Evolutionary conservation across 2,329 filamentous ascomycete genomes (phyloP).

Genomic region (Penicillium olsonii): DNA sequence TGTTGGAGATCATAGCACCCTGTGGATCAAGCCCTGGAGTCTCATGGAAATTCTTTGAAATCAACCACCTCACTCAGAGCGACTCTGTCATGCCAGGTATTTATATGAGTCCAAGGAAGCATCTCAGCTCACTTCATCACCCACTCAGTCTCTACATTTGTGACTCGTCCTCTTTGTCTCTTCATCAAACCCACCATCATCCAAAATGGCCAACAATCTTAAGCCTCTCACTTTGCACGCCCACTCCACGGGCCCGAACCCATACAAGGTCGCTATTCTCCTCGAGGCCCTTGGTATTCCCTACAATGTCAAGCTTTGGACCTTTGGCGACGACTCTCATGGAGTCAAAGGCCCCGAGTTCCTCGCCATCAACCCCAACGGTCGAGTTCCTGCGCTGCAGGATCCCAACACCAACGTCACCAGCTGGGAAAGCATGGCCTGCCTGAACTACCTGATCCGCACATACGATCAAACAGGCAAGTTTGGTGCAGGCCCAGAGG

Average conservation of each 20-base stretch:
- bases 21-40: too few relatives aligned
- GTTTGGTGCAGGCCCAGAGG: conserved; percentile 35
- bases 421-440: conserved; percentile 49
- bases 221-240: conserved; percentile 24
- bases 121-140: too few relatives aligned
- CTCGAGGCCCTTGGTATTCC: conserved; percentile 36
- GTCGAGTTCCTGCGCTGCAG: conserved; percentile 37
- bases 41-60: too few relatives aligned
- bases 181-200: too few relatives aligned
- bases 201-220: too few relatives aligned
- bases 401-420: conserved; percentile 42
- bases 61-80: too few relatives aligned
- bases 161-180: too few relatives aligned
- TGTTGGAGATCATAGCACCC: too few relatives aligned
- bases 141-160: too few relatives aligned
- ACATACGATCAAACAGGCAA: conserved; percentile 47
- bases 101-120: too few relatives aligned
- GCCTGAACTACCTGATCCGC: conserved; percentile 48
- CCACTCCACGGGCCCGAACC: conserved; percentile 29
- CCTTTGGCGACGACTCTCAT: conserved; percentile 26
- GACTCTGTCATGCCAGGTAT: too few relatives aligned
- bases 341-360: conserved; percentile 35
- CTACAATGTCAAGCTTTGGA: conserved; percentile 25
- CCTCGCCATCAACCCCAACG: conserved; percentile 35
- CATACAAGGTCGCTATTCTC: conserved; percentile 35